Conservation (phyloP, 257 asterid species). For the Primulina huaijiensis region DNA sequence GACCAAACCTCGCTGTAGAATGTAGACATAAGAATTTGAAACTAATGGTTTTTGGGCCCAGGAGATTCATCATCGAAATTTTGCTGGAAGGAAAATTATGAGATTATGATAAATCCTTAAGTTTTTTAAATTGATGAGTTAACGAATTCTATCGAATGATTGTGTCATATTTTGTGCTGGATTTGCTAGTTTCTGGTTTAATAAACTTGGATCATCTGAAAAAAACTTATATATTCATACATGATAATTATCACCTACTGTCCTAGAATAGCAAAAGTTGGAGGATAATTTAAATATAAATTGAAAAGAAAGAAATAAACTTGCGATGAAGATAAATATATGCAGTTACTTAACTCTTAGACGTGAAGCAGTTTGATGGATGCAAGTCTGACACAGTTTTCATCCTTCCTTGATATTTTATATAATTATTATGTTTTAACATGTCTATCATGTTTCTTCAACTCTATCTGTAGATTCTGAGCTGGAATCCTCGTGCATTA, state of each 20-base stretch:
- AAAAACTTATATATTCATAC: not conserved
- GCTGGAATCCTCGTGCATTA: slow-evolving; percentile 83
- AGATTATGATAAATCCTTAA: too few species aligned
- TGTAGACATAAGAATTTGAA: too few species aligned
- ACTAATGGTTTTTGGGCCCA: too few species aligned
- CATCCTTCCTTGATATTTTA: not conserved
- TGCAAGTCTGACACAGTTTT: not conserved
- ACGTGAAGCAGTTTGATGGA: not conserved
- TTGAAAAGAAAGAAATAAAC: not conserved
- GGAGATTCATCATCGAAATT: too few species aligned
- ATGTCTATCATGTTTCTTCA: not conserved
- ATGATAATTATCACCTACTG: not conserved
- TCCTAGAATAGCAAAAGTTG: too few species aligned
- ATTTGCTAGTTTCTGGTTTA: not conserved
- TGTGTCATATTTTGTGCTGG: not conserved
- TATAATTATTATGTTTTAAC: not conserved
- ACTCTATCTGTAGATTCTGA: slow-evolving; percentile 50
- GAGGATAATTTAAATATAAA: not conserved
- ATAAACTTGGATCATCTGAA: not conserved
- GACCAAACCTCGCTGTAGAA: too few species aligned
- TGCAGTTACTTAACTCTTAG: not conserved
- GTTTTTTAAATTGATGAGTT: too few species aligned
- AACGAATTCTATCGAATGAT: too few species aligned
- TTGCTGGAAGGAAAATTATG: too few species aligned
- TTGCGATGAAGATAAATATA: not conserved